Conservation (phyloP, 345 rosid species). For the Populus pruinosa region DNA sequence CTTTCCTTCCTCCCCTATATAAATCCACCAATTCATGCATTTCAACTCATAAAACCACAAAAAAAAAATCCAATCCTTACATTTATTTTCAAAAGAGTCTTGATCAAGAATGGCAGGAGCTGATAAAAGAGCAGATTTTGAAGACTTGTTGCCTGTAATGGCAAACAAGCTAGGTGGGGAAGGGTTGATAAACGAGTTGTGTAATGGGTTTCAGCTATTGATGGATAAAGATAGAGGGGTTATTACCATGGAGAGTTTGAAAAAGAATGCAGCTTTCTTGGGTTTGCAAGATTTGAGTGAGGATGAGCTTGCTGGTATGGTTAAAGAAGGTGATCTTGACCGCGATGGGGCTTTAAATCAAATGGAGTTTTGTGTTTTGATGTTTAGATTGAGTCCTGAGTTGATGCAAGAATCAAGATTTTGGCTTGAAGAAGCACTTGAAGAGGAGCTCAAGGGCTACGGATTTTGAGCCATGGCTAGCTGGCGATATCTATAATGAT, state of each 20-base stretch:
- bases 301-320: slow-evolving; percentile 61
- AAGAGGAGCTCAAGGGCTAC: slow-evolving; percentile 36
- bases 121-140: slow-evolving; percentile 29
- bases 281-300: slow-evolving; percentile 73
- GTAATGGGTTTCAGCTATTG: slow-evolving; percentile 73
- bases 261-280: slow-evolving; percentile 48
- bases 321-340: slow-evolving; percentile 71
- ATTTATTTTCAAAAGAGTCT: background rate
- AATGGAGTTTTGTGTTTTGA: slow-evolving; percentile 93
- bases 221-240: slow-evolving; percentile 63
- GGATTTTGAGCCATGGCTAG: background rate
- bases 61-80: slow-evolving; percentile 35
- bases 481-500: background rate
- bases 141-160: slow-evolving; percentile 71
- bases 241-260: slow-evolving; percentile 69
- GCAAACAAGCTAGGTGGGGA: slow-evolving; percentile 79
- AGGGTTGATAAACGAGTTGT: slow-evolving; percentile 66
- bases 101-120: background rate
- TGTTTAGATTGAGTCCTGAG: slow-evolving; percentile 82
- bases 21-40: background rate
- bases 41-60: background rate
- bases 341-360: slow-evolving; percentile 72
- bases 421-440: slow-evolving; percentile 59
- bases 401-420: slow-evolving; percentile 70
- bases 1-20: background rate